Conservation (phyloP, 2,329 filamentous ascomycete species). For the Xylaria arbuscula region DNA sequence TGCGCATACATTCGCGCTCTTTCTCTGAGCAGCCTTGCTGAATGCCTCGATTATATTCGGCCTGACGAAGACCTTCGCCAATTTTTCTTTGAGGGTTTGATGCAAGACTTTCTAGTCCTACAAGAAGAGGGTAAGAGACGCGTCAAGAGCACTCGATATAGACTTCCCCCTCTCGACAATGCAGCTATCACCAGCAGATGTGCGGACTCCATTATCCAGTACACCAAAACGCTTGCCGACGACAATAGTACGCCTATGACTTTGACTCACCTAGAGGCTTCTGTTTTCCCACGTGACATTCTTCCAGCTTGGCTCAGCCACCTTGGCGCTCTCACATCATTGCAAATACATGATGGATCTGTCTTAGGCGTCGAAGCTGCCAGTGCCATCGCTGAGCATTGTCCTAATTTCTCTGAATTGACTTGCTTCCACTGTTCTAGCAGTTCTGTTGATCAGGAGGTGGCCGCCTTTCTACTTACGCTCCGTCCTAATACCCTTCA, state of each 20-base stretch:
- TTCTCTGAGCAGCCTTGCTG: conserved; percentile 69
- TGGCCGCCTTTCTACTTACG: conserved; percentile 67
- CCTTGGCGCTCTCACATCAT: conserved; percentile 66
- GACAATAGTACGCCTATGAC: conserved; percentile 59
- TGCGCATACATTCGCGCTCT: conserved; percentile 73
- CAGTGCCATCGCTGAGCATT: conserved; percentile 65
- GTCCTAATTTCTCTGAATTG: conserved; percentile 70
- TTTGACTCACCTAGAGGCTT: conserved; percentile 68
- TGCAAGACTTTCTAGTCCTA: conserved; percentile 52
- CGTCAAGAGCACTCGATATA: conserved; percentile 40
- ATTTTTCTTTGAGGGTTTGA: conserved; percentile 56
- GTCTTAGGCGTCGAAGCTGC: conserved; percentile 66
- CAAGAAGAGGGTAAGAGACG: conserved; percentile 34
- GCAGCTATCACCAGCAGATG: conserved; percentile 60
- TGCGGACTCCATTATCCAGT: conserved; percentile 66
- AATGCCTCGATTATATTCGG: conserved; percentile 66
- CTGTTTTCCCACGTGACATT: conserved; percentile 59
- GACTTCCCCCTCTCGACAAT: conserved; percentile 49
- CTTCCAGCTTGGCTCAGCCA: conserved; percentile 69
- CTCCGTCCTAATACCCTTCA: conserved; percentile 67
- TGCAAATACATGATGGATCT: conserved; percentile 71
- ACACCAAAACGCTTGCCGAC: conserved; percentile 54
- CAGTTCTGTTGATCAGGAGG: conserved; percentile 64
- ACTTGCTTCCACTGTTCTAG: conserved; percentile 63
- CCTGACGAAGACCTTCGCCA: conserved; percentile 46